Base-by-base conservation (phyloP, 352 stramenopile species). In the Globisporangium sylvaticum region DNA sequence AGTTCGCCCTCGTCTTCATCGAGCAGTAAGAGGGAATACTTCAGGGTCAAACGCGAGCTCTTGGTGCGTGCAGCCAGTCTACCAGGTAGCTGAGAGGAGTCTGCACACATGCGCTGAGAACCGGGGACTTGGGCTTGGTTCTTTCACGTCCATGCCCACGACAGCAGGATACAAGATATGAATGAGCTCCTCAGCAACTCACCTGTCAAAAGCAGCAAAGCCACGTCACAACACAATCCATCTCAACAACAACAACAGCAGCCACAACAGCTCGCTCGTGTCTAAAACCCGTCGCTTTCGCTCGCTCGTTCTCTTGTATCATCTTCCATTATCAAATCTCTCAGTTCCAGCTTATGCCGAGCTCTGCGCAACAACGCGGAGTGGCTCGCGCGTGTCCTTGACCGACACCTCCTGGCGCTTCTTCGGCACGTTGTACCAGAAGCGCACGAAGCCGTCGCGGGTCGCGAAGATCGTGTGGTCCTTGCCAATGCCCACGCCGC, bases 381-480 rank as follows among this genome's bases (percentile, higher is more conserved):
- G 78, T 60, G 84, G 82, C 59, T 90, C 74, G 32, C 79, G 78
- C 58, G 78, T 91, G 50, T 79, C 76, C 76, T 93, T 94, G 70
- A 95, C 85, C 58, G 87, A 95, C 53, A 95, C 87, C 66, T 94
- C 88, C 69, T 95, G 84, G 60, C 83, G 84, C 65, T 94, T 93
- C 80, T 91, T 87, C 27, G 83, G 85, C 24, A 79, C 73, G 68
- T 95, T 95, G 79, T 89, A 97, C 81, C 86, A 96, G 78, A 98
- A 98, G 31, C 93, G 78, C 52, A 98, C 94, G 54, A 87, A 92
- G 54, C 94, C 94, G 31, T 94, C 82, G 48, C 77, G 78, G 53
- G 86, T 89, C 44, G 93, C 91, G 73, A 94, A 98, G 67, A 98
- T 91, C 50, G 94, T 98, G 79, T 98, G 90, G 80, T 98, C 94